phyloP scores from a whole-genome alignment of 306 rosid genomes.

The Quercus berberidifolia region DNA sequence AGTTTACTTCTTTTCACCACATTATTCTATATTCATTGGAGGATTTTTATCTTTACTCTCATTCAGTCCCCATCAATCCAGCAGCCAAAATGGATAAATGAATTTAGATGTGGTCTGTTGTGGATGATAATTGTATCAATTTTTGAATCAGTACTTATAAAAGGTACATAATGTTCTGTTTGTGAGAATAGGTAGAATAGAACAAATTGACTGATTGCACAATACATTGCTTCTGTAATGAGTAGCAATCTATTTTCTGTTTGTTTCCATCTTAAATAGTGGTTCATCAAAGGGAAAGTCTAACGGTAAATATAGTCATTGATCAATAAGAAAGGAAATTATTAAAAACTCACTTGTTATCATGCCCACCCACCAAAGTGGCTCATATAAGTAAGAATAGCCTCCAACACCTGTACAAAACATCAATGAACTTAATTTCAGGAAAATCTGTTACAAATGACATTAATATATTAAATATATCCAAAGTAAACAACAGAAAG shows the following conservation, averaged over 20 bases:
- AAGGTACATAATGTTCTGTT: background rate
- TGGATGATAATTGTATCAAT: background rate
- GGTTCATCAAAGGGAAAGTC: background rate
- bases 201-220: background rate
- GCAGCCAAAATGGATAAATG: background rate
- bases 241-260: background rate
- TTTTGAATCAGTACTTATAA: background rate
- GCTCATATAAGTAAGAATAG: conserved; percentile 96
- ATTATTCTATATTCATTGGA: background rate
- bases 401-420: conserved; percentile 82
- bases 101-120: background rate
- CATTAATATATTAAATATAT: background rate
- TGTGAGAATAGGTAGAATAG: background rate
- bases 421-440: conserved; percentile 27
- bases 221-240: background rate
- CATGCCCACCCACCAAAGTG: conserved; percentile 99
- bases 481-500: background rate
- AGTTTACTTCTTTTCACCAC: background rate
- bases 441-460: background rate
- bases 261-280: background rate
- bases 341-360: conserved; percentile 77
- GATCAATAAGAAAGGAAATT: conserved; percentile 16
- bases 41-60: too few relatives aligned
- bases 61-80: background rate
- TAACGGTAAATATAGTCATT: background rate